phyloP scores from a whole-genome alignment of 257 asterid genomes.

The Nicotiana undulata region DNA sequence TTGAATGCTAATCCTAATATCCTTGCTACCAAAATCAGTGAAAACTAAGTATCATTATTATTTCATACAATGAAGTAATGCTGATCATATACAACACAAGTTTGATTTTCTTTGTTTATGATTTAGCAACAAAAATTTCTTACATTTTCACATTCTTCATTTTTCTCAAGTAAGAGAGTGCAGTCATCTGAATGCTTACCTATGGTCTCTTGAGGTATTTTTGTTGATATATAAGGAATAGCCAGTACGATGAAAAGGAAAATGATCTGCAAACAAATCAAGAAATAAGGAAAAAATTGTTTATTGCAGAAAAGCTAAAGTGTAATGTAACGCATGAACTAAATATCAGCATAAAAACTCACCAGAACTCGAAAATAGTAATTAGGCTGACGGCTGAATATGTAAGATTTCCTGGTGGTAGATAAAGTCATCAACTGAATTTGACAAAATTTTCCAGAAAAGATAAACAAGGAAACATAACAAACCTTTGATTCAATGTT shows the following conservation, averaged over 20 bases:
- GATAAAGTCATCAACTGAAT: background rate
- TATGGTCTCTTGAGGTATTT: background rate
- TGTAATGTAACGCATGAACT: background rate
- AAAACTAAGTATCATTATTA: no score
- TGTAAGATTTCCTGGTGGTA: conserved; percentile 58
- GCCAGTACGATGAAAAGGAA: conserved; percentile 48
- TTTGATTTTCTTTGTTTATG: background rate
- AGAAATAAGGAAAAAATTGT: conserved; percentile 4
- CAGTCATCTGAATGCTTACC: background rate
- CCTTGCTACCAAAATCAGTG: no score
- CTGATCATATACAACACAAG: background rate
- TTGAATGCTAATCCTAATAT: no score
- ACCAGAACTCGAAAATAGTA: conserved; percentile 39
- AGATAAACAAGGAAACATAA: background rate
- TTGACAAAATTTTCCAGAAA: background rate
- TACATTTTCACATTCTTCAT: background rate
- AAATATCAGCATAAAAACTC: conserved; percentile 14
- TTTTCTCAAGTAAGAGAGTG: background rate
- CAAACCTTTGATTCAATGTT: conserved; percentile 33
- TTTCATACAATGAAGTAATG: background rate
- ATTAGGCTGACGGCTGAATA: conserved; percentile 37
- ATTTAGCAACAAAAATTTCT: background rate
- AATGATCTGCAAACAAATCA: conserved; percentile 40
- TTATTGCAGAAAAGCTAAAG: background rate
- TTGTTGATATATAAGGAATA: conserved; percentile 6